Conservation (phyloP, 345 rosid genomes). For the Eucalyptus urophylla region DNA sequence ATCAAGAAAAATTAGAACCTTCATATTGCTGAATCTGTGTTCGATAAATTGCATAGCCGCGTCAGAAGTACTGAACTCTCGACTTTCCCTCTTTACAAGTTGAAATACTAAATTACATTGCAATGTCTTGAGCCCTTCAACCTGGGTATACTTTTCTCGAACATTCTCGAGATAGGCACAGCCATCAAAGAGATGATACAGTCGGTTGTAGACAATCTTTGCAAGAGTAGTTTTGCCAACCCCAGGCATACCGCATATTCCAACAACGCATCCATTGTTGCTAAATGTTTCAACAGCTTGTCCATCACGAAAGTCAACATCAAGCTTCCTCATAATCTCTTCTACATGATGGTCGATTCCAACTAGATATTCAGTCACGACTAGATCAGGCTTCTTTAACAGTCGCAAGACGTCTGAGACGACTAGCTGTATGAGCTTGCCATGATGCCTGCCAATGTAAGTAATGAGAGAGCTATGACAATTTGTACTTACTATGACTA, state of each 20-base stretch:
- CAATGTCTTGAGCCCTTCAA: neutral
- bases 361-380: neutral
- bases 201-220: neutral
- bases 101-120: neutral
- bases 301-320: neutral
- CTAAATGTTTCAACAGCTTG: neutral
- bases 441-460: neutral
- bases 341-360: neutral
- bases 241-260: conserved; percentile 7
- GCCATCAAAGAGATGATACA: neutral
- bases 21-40: neutral
- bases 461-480: neutral
- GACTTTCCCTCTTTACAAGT: neutral
- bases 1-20: neutral
- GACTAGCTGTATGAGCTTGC: neutral
- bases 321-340: neutral
- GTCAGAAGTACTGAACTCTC: neutral
- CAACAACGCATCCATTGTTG: neutral
- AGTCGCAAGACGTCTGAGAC: neutral
- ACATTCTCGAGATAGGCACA: neutral
- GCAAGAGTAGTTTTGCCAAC: conserved; percentile 11
- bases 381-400: neutral
- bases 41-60: neutral
- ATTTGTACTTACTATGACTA: accelerated
- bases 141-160: neutral